Conservation (phyloP, 2,329 filamentous ascomycete species). For the Penicillium frequentans region DNA sequence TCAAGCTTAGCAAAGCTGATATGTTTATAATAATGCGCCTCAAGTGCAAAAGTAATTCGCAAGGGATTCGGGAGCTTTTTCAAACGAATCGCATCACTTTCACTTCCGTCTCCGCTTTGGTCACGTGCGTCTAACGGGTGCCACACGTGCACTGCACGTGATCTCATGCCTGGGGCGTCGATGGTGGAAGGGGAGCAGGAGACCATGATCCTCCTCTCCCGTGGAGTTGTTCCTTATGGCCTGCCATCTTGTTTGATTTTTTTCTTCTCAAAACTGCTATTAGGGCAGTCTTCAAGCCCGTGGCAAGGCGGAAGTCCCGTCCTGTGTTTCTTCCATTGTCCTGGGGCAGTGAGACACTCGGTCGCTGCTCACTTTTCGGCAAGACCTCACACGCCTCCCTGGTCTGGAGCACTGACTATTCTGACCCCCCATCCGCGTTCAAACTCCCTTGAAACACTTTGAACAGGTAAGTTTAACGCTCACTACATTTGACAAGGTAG, state of each 20-base stretch:
- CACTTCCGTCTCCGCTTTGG: slow-evolving; percentile 15
- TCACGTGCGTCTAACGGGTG: slow-evolving; percentile 23
- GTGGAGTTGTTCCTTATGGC: slow-evolving; percentile 27
- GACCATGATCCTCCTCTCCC: slow-evolving; percentile 18
- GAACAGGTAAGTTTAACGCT: slow-evolving; percentile 11
- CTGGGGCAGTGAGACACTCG: slow-evolving; percentile 25
- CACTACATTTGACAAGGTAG: neutral
- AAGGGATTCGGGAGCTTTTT: slow-evolving; percentile 19
- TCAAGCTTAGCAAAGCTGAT: neutral
- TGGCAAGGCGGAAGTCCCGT: slow-evolving; percentile 32
- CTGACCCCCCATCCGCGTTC: slow-evolving; percentile 15
- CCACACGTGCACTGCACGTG: slow-evolving; percentile 25
- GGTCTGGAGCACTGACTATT: slow-evolving; percentile 23
- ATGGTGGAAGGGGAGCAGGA: slow-evolving; percentile 19
- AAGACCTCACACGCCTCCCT: slow-evolving; percentile 34
- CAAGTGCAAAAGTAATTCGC: neutral
- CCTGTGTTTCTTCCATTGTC: slow-evolving; percentile 27
- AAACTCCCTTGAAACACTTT: slow-evolving; percentile 7
- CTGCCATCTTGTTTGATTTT: slow-evolving; percentile 24
- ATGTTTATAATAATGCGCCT: neutral
- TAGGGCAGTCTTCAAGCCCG: slow-evolving; percentile 29
- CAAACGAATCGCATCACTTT: slow-evolving; percentile 8
- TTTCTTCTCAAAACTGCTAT: slow-evolving; percentile 20
- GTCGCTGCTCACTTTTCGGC: slow-evolving; percentile 30
- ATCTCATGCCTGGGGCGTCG: slow-evolving; percentile 14